phyloP scores from a whole-genome alignment of 2,329 filamentous ascomycete genomes.

The Ophiocordyceps australis region DNA sequence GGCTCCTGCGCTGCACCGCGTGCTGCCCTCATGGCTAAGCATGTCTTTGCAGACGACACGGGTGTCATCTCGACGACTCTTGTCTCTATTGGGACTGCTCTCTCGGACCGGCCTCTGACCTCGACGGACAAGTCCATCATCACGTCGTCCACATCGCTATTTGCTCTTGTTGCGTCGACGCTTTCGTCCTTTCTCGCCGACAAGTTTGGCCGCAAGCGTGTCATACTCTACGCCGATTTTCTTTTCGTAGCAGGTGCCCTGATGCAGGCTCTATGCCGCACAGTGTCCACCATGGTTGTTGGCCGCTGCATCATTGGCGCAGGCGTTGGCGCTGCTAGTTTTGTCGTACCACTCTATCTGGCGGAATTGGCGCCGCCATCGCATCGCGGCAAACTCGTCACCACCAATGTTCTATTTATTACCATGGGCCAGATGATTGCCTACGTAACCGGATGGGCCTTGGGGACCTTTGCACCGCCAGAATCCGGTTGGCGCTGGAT shows the following conservation, averaged over 20 bases:
- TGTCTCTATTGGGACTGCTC: conserved; percentile 41
- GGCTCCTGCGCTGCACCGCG: conserved; percentile 10
- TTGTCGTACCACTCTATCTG: conserved; percentile 78
- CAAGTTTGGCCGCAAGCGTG: conserved; percentile 37
- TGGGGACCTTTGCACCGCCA: conserved; percentile 34
- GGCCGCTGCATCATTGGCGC: conserved; percentile 54
- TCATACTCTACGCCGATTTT: conserved; percentile 44
- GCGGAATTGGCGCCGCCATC: conserved; percentile 66
- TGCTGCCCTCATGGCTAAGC: conserved; percentile 1
- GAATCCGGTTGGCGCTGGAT: conserved; percentile 71
- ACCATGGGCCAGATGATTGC: conserved; percentile 80
- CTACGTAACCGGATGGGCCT: conserved; percentile 66
- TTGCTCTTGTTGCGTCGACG: conserved; percentile 46
- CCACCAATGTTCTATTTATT: conserved; percentile 65
- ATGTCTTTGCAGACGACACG: conserved; percentile 33
- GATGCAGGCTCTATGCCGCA: conserved; percentile 39
- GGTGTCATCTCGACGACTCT: conserved; percentile 52
- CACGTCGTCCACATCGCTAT: conserved; percentile 49
- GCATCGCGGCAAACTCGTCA: conserved; percentile 63
- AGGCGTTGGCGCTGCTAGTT: conserved; percentile 58
- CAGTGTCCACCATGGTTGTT: conserved; percentile 44
- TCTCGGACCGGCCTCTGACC: conserved; percentile 36
- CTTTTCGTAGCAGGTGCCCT: conserved; percentile 53
- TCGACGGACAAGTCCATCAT: conserved; percentile 52
- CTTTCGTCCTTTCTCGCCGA: conserved; percentile 48